Evolutionary conservation across 257 asterid species (phyloP).

Genomic region (Jasminum sambac): DNA sequence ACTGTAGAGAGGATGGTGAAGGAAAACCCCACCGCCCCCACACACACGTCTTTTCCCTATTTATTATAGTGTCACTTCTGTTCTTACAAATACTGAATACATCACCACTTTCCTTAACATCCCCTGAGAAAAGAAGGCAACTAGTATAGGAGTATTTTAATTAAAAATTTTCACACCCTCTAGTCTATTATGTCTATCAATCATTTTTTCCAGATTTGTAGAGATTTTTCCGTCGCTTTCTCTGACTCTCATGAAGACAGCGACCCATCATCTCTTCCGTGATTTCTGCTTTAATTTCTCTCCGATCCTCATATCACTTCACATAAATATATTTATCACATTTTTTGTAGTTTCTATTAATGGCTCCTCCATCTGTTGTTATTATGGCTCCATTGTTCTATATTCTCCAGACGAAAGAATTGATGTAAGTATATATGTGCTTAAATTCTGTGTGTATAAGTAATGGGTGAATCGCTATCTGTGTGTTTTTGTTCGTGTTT

Average conservation of each 20-base stretch:
- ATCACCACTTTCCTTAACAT: not conserved
- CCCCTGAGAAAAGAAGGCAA: not conserved
- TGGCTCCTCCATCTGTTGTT: not conserved
- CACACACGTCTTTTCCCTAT: not conserved
- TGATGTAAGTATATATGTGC: too few species aligned
- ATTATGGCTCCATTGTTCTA: too few species aligned
- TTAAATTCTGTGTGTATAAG: not conserved
- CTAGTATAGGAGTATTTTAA: too few species aligned
- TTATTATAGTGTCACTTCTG: not conserved
- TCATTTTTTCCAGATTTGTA: conserved; percentile 31
- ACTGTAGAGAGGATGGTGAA: not conserved
- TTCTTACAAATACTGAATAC: conserved; percentile 1
- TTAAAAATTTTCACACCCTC: not conserved
- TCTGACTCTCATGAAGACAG: conserved; percentile 37
- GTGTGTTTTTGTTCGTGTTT: not conserved
- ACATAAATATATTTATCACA: not conserved
- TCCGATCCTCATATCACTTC: not conserved
- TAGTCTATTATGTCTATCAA: too few species aligned
- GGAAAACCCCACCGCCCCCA: conserved; percentile 1
- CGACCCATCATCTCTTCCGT: conserved; percentile 29
- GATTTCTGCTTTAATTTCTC: conserved; percentile 15
- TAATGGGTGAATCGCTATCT: not conserved
- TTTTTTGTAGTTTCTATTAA: not conserved
- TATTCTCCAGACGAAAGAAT: too few species aligned
- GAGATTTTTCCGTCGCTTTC: conserved; percentile 30